phyloP scores from a whole-genome alignment of 331 rosid species.

The Quercus tomentella region DNA sequence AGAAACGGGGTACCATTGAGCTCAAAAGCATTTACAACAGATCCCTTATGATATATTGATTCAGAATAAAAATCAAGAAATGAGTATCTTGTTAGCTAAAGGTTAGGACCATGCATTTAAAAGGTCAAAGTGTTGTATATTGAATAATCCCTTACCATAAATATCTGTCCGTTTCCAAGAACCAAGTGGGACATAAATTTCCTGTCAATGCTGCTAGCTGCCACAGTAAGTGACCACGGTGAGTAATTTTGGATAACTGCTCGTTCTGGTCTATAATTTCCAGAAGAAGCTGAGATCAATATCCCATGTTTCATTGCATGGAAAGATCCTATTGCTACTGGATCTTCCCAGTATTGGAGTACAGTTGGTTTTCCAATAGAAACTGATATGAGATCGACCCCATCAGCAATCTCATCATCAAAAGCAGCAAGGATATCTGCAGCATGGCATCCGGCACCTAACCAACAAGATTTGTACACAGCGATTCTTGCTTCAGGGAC shows the following conservation, averaged over 20 bases:
- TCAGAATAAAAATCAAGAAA: neutral
- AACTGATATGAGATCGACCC: conserved; percentile 12
- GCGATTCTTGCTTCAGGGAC: conserved; percentile 16
- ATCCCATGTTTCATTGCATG: conserved; percentile 25
- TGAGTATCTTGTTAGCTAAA: neutral
- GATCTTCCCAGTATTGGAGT: neutral
- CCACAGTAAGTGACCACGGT: conserved; percentile 18
- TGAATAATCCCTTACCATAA: neutral
- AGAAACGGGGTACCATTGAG: conserved; percentile 1
- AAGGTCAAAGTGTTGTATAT: neutral
- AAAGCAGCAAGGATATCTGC: conserved; percentile 22
- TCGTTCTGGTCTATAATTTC: conserved; percentile 12
- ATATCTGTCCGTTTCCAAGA: conserved; percentile 19
- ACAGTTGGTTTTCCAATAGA: neutral
- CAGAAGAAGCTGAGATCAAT: conserved; percentile 17
- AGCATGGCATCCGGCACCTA: neutral
- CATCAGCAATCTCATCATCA: conserved; percentile 30
- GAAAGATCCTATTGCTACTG: conserved; percentile 22
- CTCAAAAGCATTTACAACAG: conserved; percentile 6
- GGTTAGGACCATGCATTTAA: neutral
- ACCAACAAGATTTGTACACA: conserved; percentile 24
- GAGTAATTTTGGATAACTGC: neutral
- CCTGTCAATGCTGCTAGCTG: conserved; percentile 18
- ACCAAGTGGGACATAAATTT: conserved; percentile 1
- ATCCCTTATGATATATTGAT: conserved; percentile 5